Evolutionary conservation across 495 filamentous ascomycete species (phyloP), one percentile per base, ranked within the genome.

Genomic region (Sabuloglossum arenarium): DNA sequence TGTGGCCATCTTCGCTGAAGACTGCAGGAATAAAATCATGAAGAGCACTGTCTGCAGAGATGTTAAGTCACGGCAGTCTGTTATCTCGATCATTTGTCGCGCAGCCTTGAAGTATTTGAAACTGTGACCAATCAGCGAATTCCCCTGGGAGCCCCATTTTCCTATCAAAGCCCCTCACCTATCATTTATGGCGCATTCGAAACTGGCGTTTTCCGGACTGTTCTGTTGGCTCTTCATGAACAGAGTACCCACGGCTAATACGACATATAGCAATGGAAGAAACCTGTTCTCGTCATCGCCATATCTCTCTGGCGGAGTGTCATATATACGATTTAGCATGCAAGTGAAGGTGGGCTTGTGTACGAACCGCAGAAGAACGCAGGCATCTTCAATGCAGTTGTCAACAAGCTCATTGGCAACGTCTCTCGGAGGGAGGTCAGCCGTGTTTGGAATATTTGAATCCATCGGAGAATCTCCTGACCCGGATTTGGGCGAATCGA

Each of bases 331-430:
- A 59, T 96, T 79, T 46, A 95, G 69, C 67, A 77, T 80, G 43
- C 76, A 74, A 60, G 82, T 86, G 63, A 96, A 97, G 5, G 79
- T 79, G 14, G 91, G 91, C 47, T 84, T 76, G 63, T 97, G 93
- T n/a, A 96, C 78, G 60, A 94, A 81, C 12, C 86, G 78, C 61
- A 96, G 72, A 21, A 98, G 71, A 46, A 83, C 79, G 55, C 87
- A 86, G 16, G 86, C 90, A 65, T 91, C 84, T 58, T 88, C 79
- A 16, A 98, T 67, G 16, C 88, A 81, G 64, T 83, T 82, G 54
- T 82, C 75, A 64, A 84, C 88, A 39, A 96, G 71, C 14, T 74
- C 70, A 46, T 71, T 73, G 21, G 86, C 86, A 56, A 79, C 73
- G 21, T 78, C 76, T 61, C 76, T 79, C 1, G 79, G 62, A 11